A percentile compares a stretch with the other conserved stretches of the same genome.
Evolutionary conservation across 2,329 filamentous ascomycete species (phyloP).

Genomic region (Venturiaceae sp.): DNA sequence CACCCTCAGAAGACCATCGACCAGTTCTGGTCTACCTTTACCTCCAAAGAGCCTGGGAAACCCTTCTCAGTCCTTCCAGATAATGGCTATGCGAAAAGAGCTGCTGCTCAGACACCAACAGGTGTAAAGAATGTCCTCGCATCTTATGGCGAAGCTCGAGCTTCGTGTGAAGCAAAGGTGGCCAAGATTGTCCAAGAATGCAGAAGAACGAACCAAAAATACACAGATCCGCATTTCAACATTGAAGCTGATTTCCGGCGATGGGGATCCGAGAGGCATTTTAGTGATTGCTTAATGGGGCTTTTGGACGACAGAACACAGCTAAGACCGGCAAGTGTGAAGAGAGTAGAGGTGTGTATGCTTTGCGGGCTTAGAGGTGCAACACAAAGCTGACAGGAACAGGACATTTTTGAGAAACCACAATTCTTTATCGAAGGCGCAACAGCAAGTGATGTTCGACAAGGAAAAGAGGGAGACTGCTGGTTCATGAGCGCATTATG

Average conservation of each 20-base stretch:
- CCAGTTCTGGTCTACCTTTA: slow-evolving; percentile 63
- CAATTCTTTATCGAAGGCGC: slow-evolving; percentile 70
- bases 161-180: slow-evolving; percentile 55
- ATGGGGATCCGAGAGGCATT: slow-evolving; percentile 17
- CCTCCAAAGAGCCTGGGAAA: slow-evolving; percentile 61
- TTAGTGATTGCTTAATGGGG: slow-evolving; percentile 41
- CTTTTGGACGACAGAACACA: slow-evolving; percentile 27
- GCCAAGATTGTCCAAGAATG: slow-evolving; percentile 54
- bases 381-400: slow-evolving; percentile 16
- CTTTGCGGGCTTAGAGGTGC: slow-evolving; percentile 12
- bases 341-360: slow-evolving; percentile 49
- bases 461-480: slow-evolving; percentile 71
- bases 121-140: slow-evolving; percentile 48
- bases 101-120: slow-evolving; percentile 43
- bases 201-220: slow-evolving; percentile 71
- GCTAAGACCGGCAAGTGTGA: slow-evolving; percentile 59
- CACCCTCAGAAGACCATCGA: slow-evolving; percentile 59
- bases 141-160: slow-evolving; percentile 64
- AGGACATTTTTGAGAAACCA: slow-evolving; percentile 71
- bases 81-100: slow-evolving; percentile 52
- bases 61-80: slow-evolving; percentile 62
- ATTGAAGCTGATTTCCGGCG: slow-evolving; percentile 65
- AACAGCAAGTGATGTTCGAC: slow-evolving; percentile 66
- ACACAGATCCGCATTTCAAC: slow-evolving; percentile 79
- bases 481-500: slow-evolving; percentile 78